Evolutionary conservation across 1,284 basidiomycete genomes (phyloP), one percentile per base, ranked within the genome.

Genomic region (Ustilago cynodontis): DNA sequence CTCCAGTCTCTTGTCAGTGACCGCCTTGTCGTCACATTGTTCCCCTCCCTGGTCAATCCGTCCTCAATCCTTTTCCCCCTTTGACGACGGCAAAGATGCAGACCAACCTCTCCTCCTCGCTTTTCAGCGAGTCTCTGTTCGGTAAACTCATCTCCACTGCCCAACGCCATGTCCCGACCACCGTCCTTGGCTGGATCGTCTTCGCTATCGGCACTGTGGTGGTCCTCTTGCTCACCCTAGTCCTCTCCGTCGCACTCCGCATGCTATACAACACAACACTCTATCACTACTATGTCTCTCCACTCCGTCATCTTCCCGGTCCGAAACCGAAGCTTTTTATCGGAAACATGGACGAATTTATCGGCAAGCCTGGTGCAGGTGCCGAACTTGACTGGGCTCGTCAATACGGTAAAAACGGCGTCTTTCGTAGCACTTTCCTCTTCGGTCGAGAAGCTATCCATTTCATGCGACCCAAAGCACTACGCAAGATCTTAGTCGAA

Each of bases 401-500:
- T 31, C 28, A 69, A 51, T 69, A 74, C 54, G 59, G 57, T 22
- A 33, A 71, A 52, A 24, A 66, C 31, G 75, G 77, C 41, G 57
- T 57, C 29, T 70, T 71, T 49, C 59, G 73, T n/a, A 55, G 50
- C 61, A 71, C 67, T 3, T 70, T 69, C 58, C 37, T 77, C 22
- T 65, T 80, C 31, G 79, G 79, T 10, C 37, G 69, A 2, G 69
- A 76, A 53, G 65, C 77, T 16, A 26, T 80, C 29, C 68, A 71
- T 35, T 71, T 80, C 24, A 54, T 60, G 47, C 45, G 52, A 18
- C 72, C 69, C 29, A 72, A 73, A 43, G 73, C 73, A 2, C 51
- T 80, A 31, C 59, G 69, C 10, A 64, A 80, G 57, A 77, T 80
- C 39, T 60, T 80, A 22, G 76, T 78, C 22, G 68, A 74, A 33